These are phyloP conservation scores for Tricholoma hemisulphureum DNA, from an alignment of 768 basidiomycete species.

Conservation along the genomic window DNA sequence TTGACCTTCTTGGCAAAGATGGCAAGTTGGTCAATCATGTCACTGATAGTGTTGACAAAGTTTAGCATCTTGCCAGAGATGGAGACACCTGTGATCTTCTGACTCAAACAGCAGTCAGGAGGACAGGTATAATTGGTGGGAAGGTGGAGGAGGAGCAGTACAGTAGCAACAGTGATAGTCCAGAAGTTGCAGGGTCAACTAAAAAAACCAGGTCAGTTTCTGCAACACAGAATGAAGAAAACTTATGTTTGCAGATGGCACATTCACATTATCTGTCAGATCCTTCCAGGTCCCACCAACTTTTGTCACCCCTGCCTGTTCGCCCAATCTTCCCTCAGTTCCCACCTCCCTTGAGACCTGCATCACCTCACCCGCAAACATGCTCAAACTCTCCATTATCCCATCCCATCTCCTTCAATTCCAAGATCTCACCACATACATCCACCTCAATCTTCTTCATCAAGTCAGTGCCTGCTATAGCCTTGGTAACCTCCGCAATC, in stretches of 20 bases:
- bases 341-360: constrained; percentile 95
- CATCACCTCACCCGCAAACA: constrained; percentile 78
- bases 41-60: constrained; percentile 96
- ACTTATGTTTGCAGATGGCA: constrained; percentile 89
- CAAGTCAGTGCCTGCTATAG: constrained; percentile 87
- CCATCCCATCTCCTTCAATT: constrained; percentile 72
- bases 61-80: constrained; percentile 94
- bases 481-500: constrained; percentile 90
- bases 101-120: constrained; percentile 90
- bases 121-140: constrained; percentile 1
- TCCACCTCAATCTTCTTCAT: constrained; percentile 91
- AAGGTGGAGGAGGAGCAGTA: background rate
- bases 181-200: constrained; percentile 93
- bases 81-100: constrained; percentile 88
- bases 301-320: constrained; percentile 89
- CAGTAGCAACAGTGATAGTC: constrained; percentile 86
- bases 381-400: constrained; percentile 86
- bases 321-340: constrained; percentile 92
- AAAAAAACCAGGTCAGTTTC: too few relatives aligned
- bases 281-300: constrained; percentile 98
- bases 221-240: background rate
- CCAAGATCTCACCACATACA: constrained; percentile 87
- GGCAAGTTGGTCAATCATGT: constrained; percentile 61
- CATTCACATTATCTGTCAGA: constrained; percentile 92
- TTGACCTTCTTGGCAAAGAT: constrained; percentile 69